Evolutionary conservation across 345 rosid genomes (phyloP).

Genomic region (Syzygium grande): DNA sequence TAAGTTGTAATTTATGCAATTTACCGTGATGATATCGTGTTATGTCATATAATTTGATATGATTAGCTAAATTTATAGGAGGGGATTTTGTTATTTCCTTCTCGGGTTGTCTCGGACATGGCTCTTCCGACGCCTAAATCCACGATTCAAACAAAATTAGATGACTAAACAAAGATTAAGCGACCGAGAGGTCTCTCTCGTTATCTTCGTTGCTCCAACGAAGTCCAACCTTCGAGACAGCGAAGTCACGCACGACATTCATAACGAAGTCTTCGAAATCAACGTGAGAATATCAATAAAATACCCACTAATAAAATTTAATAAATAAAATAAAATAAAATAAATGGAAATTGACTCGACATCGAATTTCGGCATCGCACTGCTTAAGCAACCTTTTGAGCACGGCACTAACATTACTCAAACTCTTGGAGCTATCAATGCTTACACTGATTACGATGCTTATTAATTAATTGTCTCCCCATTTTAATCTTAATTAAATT

Average conservation of each 20-base stretch:
- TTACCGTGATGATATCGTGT: fast-evolving
- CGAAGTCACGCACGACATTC: not conserved
- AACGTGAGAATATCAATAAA: not conserved
- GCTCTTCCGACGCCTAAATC: not conserved
- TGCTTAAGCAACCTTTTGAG: not conserved
- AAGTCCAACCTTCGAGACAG: not conserved
- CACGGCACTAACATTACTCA: not conserved
- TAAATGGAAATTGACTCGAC: not conserved
- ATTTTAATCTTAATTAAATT: not conserved
- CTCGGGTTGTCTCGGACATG: not conserved
- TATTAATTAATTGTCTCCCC: not conserved
- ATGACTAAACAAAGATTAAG: not conserved
- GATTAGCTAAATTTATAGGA: not conserved
- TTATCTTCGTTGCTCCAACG: not conserved
- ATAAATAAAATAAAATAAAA: fast-evolving
- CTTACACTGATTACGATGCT: not conserved
- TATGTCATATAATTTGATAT: fast-evolving
- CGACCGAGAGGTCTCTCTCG: not conserved
- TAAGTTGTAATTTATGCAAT: fast-evolving
- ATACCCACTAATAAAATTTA: not conserved
- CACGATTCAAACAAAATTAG: not conserved
- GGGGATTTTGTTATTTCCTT: not conserved
- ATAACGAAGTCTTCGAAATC: not conserved
- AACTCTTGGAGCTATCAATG: not conserved
- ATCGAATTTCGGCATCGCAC: not conserved